Conservation (phyloP, 1,284 basidiomycete species). For the Ustilago nuda region DNA sequence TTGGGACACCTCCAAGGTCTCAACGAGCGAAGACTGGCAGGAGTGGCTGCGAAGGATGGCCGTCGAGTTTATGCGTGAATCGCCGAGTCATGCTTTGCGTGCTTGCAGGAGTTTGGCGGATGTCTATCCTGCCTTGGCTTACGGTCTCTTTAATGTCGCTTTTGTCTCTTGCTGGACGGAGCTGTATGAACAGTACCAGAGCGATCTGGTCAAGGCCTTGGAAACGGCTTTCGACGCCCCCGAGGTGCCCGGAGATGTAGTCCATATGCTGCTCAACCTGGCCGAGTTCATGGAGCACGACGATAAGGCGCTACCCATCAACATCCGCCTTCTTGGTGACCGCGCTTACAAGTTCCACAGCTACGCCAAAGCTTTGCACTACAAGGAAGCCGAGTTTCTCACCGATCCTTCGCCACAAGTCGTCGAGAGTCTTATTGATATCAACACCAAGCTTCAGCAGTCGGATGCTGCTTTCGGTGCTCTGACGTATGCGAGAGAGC, state of each 20-base stretch:
- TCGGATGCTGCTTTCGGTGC: slow-evolving; percentile 67
- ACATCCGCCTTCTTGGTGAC: slow-evolving; percentile 91
- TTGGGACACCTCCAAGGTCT: slow-evolving; percentile 89
- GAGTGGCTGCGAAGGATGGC: slow-evolving; percentile 95
- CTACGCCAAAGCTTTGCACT: slow-evolving; percentile 97
- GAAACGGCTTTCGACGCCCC: slow-evolving; percentile 86
- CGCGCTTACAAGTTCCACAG: slow-evolving; percentile 92
- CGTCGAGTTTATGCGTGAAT: slow-evolving; percentile 97
- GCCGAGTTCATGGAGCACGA: slow-evolving; percentile 99
- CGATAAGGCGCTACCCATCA: slow-evolving; percentile 94
- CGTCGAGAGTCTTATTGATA: slow-evolving; percentile 93
- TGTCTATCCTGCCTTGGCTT: slow-evolving; percentile 88
- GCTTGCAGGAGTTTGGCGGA: slow-evolving; percentile 95
- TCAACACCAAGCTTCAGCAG: slow-evolving; percentile 97
- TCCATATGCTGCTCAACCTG: slow-evolving; percentile 93
- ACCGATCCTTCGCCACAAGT: slow-evolving; percentile 83
- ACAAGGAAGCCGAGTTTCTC: slow-evolving; percentile 98
- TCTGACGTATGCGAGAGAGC: slow-evolving; percentile 65
- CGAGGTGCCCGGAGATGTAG: slow-evolving; percentile 86
- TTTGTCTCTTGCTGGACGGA: slow-evolving; percentile 98
- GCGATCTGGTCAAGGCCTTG: slow-evolving; percentile 83
- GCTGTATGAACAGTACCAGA: slow-evolving; percentile 78
- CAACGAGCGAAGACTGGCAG: slow-evolving; percentile 86
- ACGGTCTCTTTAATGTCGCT: slow-evolving; percentile 96
- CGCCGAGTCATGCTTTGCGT: slow-evolving; percentile 94